A percentile compares a stretch with the other conserved stretches of the same genome.
phyloP scores from a whole-genome alignment of 1,284 basidiomycete species.

The Leccinum cinnamomeum region DNA sequence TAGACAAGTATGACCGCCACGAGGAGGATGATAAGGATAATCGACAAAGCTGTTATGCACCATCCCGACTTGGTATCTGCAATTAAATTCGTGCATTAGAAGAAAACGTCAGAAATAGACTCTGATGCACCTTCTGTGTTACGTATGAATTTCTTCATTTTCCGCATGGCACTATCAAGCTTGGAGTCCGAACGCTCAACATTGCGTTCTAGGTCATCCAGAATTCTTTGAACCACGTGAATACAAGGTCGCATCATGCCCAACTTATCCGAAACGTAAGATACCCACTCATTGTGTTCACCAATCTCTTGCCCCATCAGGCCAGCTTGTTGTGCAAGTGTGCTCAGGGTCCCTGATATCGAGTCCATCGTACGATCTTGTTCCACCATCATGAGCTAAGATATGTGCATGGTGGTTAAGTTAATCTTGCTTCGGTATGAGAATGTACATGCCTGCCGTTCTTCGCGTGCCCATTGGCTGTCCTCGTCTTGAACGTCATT shows the following conservation, averaged over 20 bases:
- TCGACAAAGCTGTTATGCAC: slow-evolving; percentile 59
- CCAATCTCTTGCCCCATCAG: slow-evolving; percentile 87
- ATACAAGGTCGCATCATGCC: neutral
- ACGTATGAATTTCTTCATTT: slow-evolving; percentile 78
- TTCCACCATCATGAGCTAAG: slow-evolving; percentile 76
- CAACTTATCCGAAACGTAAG: neutral
- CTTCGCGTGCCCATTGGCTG: slow-evolving; percentile 76
- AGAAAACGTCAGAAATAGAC: neutral
- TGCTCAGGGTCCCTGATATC: slow-evolving; percentile 81
- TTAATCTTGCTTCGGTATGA: neutral
- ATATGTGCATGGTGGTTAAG: neutral
- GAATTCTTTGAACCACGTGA: slow-evolving; percentile 57
- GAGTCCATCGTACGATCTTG: slow-evolving; percentile 86
- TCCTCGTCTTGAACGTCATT: slow-evolving; percentile 58
- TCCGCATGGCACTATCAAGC: slow-evolving; percentile 65
- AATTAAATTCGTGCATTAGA: neutral
- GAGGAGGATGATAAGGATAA: slow-evolving; percentile 50
- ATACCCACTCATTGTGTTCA: slow-evolving; percentile 82
- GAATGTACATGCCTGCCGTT: slow-evolving; percentile 63
- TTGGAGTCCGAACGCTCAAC: slow-evolving; percentile 77
- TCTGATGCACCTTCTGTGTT: slow-evolving; percentile 70
- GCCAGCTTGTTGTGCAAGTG: slow-evolving; percentile 83
- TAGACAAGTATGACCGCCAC: slow-evolving; percentile 51
- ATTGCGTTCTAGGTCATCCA: slow-evolving; percentile 75
- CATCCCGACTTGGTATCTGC: slow-evolving; percentile 71